These are phyloP conservation scores for Pseudozyma tsukubaensis DNA, from an alignment of 1,284 basidiomycete species.

Conservation along the genomic window DNA sequence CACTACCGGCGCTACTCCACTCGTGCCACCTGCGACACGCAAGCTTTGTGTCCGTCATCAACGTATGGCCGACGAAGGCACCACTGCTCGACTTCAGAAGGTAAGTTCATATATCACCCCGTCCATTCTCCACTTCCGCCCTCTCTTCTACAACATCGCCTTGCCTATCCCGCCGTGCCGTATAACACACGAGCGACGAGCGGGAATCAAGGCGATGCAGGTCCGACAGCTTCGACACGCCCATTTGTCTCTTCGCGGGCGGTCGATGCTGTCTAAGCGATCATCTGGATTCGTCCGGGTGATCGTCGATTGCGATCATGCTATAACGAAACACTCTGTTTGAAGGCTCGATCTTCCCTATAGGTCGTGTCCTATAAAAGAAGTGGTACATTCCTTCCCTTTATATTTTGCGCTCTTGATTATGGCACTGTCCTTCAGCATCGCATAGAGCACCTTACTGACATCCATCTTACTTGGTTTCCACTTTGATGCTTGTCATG, in stretches of 20 bases:
- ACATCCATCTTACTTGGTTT: not conserved
- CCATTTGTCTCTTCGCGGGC: conserved; percentile 24
- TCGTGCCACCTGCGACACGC: conserved; percentile 50
- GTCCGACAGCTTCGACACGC: conserved; percentile 31
- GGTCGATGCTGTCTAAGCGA: conserved; percentile 29
- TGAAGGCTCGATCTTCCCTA: conserved; percentile 61
- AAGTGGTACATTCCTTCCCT: conserved; percentile 41
- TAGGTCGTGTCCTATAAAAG: conserved; percentile 63
- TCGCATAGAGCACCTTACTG: conserved; percentile 17
- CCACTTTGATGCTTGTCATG: conserved; percentile 4
- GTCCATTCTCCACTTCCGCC: conserved; percentile 1
- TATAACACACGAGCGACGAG: not conserved
- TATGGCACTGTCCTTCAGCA: not conserved
- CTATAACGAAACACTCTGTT: conserved; percentile 59
- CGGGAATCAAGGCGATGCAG: conserved; percentile 24
- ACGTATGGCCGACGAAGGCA: conserved; percentile 96
- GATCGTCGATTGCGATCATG: conserved; percentile 32
- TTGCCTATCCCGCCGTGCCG: not conserved
- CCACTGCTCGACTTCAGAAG: conserved; percentile 90
- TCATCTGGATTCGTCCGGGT: conserved; percentile 12
- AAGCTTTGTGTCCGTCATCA: conserved; percentile 92
- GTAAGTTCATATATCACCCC: conserved; percentile 71
- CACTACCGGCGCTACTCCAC: conserved; percentile 35
- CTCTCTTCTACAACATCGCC: conserved; percentile 11
- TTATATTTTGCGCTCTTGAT: not conserved